Conservation (phyloP, 768 basidiomycete species). For the Phanerochaete carnosa region DNA sequence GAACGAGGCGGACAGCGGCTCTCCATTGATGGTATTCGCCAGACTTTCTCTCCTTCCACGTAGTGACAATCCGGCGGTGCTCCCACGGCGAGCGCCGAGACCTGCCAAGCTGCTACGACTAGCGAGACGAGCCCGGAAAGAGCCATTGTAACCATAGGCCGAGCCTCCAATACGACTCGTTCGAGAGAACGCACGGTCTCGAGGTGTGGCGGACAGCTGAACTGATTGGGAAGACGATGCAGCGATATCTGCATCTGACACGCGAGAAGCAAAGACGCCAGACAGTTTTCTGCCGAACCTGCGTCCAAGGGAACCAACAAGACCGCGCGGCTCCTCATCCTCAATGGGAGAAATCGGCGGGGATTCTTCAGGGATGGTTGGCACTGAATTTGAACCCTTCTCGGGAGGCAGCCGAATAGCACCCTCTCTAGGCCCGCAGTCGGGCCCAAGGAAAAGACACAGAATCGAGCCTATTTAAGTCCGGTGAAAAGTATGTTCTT, state of each 20-base stretch:
- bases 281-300: conserved; percentile 56
- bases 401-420: conserved; percentile 81
- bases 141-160: conserved; percentile 72
- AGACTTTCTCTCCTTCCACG: conserved; percentile 51
- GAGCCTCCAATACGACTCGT: conserved; percentile 69
- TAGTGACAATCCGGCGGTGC: conserved; percentile 45
- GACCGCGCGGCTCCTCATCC: conserved; percentile 28
- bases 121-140: conserved; percentile 52
- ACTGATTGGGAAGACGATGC: conserved; percentile 36
- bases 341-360: conserved; percentile 46
- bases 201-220: conserved; percentile 41
- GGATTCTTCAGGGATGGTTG: conserved; percentile 69
- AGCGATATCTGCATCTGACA: conserved; percentile 35
- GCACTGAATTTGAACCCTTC: conserved; percentile 48
- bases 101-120: conserved; percentile 31
- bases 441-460: conserved; percentile 83
- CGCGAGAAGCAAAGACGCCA: conserved; percentile 53
- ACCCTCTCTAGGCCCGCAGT: conserved; percentile 87
- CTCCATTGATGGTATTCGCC: conserved; percentile 25
- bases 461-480: conserved; percentile 67
- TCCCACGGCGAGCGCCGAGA: conserved; percentile 45
- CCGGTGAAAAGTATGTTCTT: background rate
- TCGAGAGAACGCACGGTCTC: conserved; percentile 42
- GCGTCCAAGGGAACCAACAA: conserved; percentile 35
- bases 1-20: conserved; percentile 37